Evolutionary conservation across 2,329 filamentous ascomycete genomes (phyloP), one percentile per base, ranked within the genome.

Genomic region (Thielaviopsis euricoi): DNA sequence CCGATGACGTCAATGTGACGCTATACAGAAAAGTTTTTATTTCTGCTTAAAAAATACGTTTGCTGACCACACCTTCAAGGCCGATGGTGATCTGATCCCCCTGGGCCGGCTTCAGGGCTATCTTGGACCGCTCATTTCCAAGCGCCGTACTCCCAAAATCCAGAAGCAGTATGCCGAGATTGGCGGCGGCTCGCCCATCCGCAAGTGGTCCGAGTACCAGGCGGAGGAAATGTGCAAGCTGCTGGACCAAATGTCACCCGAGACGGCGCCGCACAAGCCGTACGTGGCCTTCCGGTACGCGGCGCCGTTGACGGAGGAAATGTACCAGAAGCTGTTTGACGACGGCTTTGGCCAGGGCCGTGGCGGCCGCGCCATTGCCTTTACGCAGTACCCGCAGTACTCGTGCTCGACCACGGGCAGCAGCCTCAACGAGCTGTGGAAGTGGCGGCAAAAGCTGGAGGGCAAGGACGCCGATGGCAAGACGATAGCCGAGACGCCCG

Each of bases 281-380:
- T 98, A 98, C 67, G 89, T 97, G 52, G 91, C 93, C 15, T 98
- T 98, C 70, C 86, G 93, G 62, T 98, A 98, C 67, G 91, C 94
- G 15, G 78, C 90, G 61, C 93, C 93, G 0, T 71, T 98, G 67
- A 98, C 93, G 1, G 93, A 97, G 72, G 83, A 95, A 64, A 95
- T 90, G 82, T 97, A 98, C 69, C 77, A 80, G 57, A 79, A 81
- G 65, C 71, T 98, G 62, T 73, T 98, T 23, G 82, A 82, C 7
- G 93, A 98, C 68, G 93, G 93, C 0, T 95, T 97, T 67, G 91
- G 90, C 12, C 81, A 83, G 56, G 90, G 91, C 4, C 88, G 82
- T 61, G 90, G 90, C n/a, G 91, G 91, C 2, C 81, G 93, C 60
- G 93, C 94, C 1, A 89, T 98, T 4, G 93, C 93, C 1, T 98